phyloP scores from a whole-genome alignment of 768 basidiomycete species.

The Lentinula guzmanii region DNA sequence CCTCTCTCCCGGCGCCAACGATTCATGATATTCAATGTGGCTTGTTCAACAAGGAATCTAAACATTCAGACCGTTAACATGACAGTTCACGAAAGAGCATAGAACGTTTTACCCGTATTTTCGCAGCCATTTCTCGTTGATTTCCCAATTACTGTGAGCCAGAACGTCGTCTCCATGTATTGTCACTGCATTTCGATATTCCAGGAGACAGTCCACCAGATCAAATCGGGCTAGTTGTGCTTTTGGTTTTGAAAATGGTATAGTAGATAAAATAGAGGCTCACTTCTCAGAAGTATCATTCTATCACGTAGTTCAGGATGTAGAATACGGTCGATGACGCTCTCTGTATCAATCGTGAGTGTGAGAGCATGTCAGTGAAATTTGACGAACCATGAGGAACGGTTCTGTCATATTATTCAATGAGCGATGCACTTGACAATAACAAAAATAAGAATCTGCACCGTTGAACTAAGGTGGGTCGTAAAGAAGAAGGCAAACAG shows the following conservation, averaged over 20 bases:
- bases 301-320: conserved; percentile 88
- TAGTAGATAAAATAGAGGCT: conserved; percentile 12
- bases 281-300: conserved; percentile 84
- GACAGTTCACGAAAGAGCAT: neutral
- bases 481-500: conserved; percentile 80
- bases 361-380: neutral
- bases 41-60: conserved; percentile 64
- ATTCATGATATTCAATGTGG: conserved; percentile 67
- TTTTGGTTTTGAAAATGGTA: conserved; percentile 1
- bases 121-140: conserved; percentile 75
- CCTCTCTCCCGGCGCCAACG: conserved; percentile 86
- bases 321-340: conserved; percentile 84
- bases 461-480: conserved; percentile 86
- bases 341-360: conserved; percentile 44
- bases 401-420: conserved; percentile 38
- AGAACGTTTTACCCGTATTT: conserved; percentile 62
- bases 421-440: neutral
- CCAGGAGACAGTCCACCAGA: conserved; percentile 72
- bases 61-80: neutral
- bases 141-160: conserved; percentile 88
- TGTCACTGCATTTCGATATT: conserved; percentile 60
- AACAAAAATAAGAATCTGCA: conserved; percentile 18
- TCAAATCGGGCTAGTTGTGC: conserved; percentile 59
- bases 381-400: conserved; percentile 69
- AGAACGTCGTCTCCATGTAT: conserved; percentile 91